Conservation (phyloP, 345 rosid genomes). For the Mangifera indica region DNA sequence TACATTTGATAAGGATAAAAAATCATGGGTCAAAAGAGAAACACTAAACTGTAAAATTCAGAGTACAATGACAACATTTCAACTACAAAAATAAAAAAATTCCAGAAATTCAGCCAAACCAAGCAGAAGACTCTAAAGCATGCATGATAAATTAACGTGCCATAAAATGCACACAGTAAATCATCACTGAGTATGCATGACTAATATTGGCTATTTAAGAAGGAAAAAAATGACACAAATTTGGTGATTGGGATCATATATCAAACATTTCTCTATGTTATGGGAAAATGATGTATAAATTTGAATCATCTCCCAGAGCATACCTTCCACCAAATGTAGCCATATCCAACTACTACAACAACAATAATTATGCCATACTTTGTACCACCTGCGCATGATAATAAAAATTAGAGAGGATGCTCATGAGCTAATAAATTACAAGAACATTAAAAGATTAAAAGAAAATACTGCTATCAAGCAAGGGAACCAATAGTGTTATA, state of each 20-base stretch:
- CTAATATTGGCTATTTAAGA: no score
- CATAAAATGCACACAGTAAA: no score
- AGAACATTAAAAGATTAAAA: neutral
- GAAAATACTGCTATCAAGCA: neutral
- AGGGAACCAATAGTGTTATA: neutral
- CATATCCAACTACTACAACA: conserved; percentile 58
- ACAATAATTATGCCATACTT: conserved; percentile 51
- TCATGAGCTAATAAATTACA: neutral
- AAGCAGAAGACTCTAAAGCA: no score
- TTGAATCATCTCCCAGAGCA: neutral
- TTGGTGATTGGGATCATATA: neutral
- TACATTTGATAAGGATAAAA: neutral
- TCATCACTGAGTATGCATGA: no score
- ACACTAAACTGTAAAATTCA: no score
- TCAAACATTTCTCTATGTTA: neutral
- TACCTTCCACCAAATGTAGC: conserved; percentile 91
- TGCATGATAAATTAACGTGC: no score
- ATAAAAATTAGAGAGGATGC: conserved; percentile 18
- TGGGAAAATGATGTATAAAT: neutral
- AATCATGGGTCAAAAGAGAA: no score
- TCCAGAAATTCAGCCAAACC: no score
- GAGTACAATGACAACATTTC: no score
- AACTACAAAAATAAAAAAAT: no score
- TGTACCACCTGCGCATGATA: conserved; percentile 44
- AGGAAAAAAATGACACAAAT: no score